phyloP scores from a whole-genome alignment of 2,329 filamentous ascomycete species.

The Stromatinia cepivora region DNA sequence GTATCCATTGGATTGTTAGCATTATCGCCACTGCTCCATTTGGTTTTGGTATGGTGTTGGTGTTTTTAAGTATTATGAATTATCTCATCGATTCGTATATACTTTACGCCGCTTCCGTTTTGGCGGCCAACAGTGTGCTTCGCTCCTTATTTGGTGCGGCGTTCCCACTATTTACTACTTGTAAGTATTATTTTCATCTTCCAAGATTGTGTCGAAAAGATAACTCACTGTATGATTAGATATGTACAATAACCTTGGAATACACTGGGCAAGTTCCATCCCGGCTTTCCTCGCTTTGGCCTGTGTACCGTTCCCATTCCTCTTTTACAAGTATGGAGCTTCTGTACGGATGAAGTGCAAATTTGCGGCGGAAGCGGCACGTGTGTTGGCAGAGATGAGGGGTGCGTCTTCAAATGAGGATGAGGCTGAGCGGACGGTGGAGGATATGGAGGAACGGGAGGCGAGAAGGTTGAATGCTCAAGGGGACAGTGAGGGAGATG shows the following conservation, averaged over 20 bases:
- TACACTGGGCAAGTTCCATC: slow-evolving; percentile 73
- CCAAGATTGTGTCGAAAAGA: neutral
- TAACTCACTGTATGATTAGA: slow-evolving; percentile 19
- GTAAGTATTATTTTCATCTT: slow-evolving; percentile 24
- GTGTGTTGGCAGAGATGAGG: slow-evolving; percentile 14
- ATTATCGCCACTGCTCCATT: slow-evolving; percentile 45
- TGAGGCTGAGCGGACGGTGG: slow-evolving; percentile 1
- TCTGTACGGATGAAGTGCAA: slow-evolving; percentile 65
- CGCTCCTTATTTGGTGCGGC: slow-evolving; percentile 68
- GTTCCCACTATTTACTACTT: slow-evolving; percentile 70
- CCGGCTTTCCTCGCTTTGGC: slow-evolving; percentile 72
- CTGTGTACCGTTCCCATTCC: slow-evolving; percentile 71
- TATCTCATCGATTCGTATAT: slow-evolving; percentile 69
- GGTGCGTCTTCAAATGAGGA: slow-evolving; percentile 2
- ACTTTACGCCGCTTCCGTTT: slow-evolving; percentile 73
- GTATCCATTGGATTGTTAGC: slow-evolving; percentile 58
- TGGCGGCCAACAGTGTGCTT: slow-evolving; percentile 71
- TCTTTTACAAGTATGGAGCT: slow-evolving; percentile 74
- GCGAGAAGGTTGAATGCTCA: neutral
- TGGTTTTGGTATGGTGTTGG: slow-evolving; percentile 54
- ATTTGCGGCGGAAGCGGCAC: slow-evolving; percentile 63
- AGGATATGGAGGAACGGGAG: slow-evolving; percentile 21
- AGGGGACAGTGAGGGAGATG: neutral
- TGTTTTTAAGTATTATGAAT: slow-evolving; percentile 64
- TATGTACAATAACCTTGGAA: slow-evolving; percentile 52